Percentiles rank a stretch among this genome's conserved stretches.
Conservation (phyloP, 1,139 yeast genomes). For the Saccharomycopsis crataegensis region DNA sequence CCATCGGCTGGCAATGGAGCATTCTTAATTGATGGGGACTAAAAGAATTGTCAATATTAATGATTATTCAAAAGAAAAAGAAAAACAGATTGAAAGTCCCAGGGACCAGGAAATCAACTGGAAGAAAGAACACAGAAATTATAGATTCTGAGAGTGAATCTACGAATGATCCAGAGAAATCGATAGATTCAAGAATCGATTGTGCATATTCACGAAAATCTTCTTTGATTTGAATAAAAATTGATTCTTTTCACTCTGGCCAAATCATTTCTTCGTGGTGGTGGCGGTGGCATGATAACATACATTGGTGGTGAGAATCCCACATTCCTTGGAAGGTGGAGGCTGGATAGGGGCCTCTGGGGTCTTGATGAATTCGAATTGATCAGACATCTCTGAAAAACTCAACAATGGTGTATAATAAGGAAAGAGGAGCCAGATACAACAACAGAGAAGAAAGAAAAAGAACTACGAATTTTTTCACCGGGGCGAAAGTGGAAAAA, state of each 20-base stretch:
- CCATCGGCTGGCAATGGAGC: constrained; percentile 93
- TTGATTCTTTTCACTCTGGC: too few species aligned
- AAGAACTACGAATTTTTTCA: too few species aligned
- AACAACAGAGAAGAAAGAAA: too few species aligned
- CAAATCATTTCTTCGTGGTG: too few species aligned
- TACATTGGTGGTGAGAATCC: constrained; percentile 52
- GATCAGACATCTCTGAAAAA: neutral
- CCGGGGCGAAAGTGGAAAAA: too few species aligned
- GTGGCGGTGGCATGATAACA: constrained; percentile 18
- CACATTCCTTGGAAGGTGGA: constrained; percentile 42
- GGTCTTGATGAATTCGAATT: constrained; percentile 43
- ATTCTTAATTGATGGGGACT: constrained; percentile 64
- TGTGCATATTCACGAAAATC: too few species aligned
- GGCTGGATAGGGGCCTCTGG: constrained; percentile 49
- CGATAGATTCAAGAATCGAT: too few species aligned
- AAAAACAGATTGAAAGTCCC: neutral
- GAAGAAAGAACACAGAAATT: neutral
- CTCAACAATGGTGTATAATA: neutral
- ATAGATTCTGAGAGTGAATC: neutral
- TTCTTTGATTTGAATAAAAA: too few species aligned
- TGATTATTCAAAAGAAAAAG: neutral
- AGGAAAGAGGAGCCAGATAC: too few species aligned
- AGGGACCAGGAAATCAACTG: neutral
- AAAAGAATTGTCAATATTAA: neutral
- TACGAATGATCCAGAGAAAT: too few species aligned